A percentile compares a stretch with the other conserved stretches of the same genome.
These are phyloP conservation scores for Suhomyces sp. DNA, from an alignment of 805 yeast genomes.

Conservation along the genomic window DNA sequence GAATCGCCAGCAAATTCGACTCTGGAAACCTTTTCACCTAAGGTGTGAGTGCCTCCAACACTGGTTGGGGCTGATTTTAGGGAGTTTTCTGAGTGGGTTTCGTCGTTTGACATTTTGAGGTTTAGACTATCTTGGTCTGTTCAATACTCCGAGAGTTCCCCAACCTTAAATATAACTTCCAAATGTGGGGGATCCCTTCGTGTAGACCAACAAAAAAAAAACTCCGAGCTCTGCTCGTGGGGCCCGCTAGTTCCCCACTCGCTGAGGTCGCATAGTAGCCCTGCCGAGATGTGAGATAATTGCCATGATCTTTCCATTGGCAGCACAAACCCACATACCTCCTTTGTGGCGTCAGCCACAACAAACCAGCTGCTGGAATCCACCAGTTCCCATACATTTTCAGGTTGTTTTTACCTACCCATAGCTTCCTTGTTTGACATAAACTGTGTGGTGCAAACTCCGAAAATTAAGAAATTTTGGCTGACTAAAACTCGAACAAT, in stretches of 20 bases:
- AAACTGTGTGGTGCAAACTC: neutral
- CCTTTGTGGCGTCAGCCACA: neutral
- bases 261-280: neutral
- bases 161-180: neutral
- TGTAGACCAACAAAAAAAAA: neutral
- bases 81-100: neutral
- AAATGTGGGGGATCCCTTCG: neutral
- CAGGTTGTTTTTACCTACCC: neutral
- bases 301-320: neutral
- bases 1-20: slow-evolving; percentile 21
- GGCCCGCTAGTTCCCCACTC: neutral
- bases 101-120: neutral
- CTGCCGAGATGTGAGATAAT: neutral
- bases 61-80: neutral
- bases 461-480: neutral
- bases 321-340: neutral
- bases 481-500: neutral
- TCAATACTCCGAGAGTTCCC: neutral
- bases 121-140: neutral
- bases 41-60: neutral
- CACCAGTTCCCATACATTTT: neutral
- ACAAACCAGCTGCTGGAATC: neutral
- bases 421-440: neutral
- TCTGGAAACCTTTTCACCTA: neutral
- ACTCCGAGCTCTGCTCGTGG: neutral